phyloP scores from a whole-genome alignment of 2,329 filamentous ascomycete genomes.

The Colletotrichum acutatum region DNA sequence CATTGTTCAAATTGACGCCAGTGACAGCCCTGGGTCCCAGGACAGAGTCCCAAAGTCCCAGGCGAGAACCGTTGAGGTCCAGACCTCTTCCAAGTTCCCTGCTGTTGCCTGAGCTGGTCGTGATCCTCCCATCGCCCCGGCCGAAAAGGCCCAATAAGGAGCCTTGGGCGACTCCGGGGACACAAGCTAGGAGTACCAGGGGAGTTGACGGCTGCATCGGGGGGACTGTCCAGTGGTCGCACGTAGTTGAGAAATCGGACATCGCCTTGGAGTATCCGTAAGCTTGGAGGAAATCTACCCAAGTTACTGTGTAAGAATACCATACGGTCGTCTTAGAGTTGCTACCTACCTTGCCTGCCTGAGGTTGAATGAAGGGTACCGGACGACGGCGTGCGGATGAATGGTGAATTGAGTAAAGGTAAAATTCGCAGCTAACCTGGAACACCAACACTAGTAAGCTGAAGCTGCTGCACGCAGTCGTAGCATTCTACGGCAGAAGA shows the following conservation, averaged over 20 bases:
- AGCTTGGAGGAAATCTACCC: neutral
- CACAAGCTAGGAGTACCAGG: neutral
- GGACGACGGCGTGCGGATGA: neutral
- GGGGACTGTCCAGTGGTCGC: neutral
- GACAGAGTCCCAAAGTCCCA: neutral
- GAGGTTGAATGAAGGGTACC: neutral
- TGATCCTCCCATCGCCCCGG: constrained; percentile 8
- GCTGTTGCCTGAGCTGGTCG: constrained; percentile 3
- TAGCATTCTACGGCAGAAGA: neutral
- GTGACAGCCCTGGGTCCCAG: neutral
- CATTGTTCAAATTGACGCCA: constrained; percentile 2
- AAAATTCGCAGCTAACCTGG: neutral
- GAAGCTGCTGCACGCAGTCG: neutral
- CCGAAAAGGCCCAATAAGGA: constrained; percentile 4
- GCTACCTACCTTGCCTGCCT: neutral
- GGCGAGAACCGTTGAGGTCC: neutral
- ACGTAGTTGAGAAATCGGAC: constrained; percentile 5
- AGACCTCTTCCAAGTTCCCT: constrained; percentile 2
- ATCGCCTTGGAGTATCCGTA: neutral
- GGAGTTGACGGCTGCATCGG: neutral
- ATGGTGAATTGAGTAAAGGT: neutral
- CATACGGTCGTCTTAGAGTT: neutral
- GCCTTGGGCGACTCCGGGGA: constrained; percentile 23
- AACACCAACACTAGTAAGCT: neutral
- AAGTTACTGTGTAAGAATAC: no score